phyloP scores from a whole-genome alignment of 2,329 filamentous ascomycete genomes.

The Metarhizium sp. region DNA sequence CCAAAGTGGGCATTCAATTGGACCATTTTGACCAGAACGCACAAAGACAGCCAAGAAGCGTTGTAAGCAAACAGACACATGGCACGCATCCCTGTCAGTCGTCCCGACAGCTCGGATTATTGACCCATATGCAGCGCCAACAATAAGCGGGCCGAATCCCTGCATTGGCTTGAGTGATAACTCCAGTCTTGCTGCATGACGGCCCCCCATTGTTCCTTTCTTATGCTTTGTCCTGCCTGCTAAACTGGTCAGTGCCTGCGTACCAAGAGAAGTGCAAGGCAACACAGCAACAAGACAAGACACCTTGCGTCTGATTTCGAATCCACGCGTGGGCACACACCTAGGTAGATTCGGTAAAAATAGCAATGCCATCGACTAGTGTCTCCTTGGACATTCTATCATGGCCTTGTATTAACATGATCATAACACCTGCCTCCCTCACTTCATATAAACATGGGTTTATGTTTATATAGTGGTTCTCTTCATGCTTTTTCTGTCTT shows the following conservation, averaged over 20 bases:
- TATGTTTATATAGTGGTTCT: too few relatives aligned
- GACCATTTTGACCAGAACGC: neutral
- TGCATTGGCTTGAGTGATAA: neutral
- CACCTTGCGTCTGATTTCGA: neutral
- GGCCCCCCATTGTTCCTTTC: neutral
- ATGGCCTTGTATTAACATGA: neutral
- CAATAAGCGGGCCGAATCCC: constrained; percentile 7
- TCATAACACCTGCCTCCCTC: too few relatives aligned
- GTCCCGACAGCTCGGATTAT: constrained; percentile 7
- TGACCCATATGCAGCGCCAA: constrained; percentile 2
- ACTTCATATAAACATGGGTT: too few relatives aligned
- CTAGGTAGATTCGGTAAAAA: neutral
- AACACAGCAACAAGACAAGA: neutral
- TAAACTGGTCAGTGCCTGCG: neutral
- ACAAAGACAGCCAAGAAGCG: neutral
- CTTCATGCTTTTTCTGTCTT: too few relatives aligned
- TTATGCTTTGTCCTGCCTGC: neutral
- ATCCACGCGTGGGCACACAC: neutral
- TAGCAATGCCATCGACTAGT: neutral
- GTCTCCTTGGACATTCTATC: neutral
- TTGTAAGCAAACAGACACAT: neutral
- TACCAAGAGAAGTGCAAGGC: neutral
- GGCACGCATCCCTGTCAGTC: neutral
- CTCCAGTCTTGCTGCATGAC: neutral
- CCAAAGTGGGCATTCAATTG: neutral